Base-by-base conservation (phyloP, 805 yeast species). In the Phaffomyces thermotolerans region DNA sequence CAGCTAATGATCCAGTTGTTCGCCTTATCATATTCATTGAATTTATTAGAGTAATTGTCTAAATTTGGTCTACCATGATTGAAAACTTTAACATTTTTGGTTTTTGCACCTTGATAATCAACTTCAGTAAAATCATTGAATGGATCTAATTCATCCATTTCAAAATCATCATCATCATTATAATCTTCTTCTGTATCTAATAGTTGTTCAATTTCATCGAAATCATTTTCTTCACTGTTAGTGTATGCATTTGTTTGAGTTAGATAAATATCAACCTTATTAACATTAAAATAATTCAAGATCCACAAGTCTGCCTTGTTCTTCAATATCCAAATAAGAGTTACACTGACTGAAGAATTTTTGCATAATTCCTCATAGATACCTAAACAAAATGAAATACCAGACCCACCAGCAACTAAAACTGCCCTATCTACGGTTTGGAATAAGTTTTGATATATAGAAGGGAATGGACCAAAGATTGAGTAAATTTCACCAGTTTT, bases 341-440 rank as follows among this genome's bases (percentile, higher is more conserved):
- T 64, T 2, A 75, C 53, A 38, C 49, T 60, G 6, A 67, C 41
- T 15, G 44, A 51, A 9, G 49, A 52, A 29, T 58, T 57, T 5
- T 41, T 39, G 17, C 54, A 54, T 39, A 77, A 63, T 44, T 70
- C 63, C 38, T 68, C 67, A 52, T 67, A 73, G 1, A 80, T 35
- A 0, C 84, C 79, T 9, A 80, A 48, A 4, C 81, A 84, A 42
- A 73, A 73, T 0, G 89, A 79, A 10, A 84, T 72, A 1, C 91
- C 90, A 2, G 87, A 76, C 0, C 93, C 93, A 13, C 90, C 91
- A 49, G 81, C 75, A 1, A 83, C 67, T 17, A 83, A 68, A 14
- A 67, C 57, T 1, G 79, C 72, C 34, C 73, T 71, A 30, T 71
- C 72, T 0, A 76, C 79, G 0, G 76, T 68, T 34, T 64, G 60